A percentile compares a stretch with the other conserved stretches of the same genome.
These are phyloP conservation scores for Ajuga reptans DNA, from an alignment of 305 asterid species.

Conservation along the genomic window DNA sequence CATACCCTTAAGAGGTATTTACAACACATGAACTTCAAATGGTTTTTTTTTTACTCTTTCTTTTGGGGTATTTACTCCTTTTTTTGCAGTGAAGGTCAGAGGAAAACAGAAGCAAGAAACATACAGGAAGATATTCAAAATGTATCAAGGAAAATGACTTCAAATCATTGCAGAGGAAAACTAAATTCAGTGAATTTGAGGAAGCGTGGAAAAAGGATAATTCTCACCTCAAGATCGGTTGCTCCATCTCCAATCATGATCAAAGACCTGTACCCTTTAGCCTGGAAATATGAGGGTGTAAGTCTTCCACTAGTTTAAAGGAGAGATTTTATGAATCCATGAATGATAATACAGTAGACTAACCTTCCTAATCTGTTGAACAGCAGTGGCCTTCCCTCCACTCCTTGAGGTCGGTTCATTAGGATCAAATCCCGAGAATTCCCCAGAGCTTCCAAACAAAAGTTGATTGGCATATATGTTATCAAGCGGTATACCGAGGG, in stretches of 20 bases:
- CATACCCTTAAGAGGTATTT: too few species aligned
- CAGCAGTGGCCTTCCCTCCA: conserved; percentile 90
- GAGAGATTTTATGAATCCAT: background rate
- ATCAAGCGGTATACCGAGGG: conserved; percentile 62
- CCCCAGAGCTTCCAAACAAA: conserved; percentile 63
- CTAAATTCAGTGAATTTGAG: background rate
- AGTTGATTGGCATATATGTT: conserved; percentile 76
- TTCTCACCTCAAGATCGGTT: conserved; percentile 88
- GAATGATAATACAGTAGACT: conserved; percentile 10
- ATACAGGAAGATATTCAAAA: too few species aligned
- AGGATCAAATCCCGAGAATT: conserved; percentile 64
- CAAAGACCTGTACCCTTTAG: conserved; percentile 48
- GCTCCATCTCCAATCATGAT: conserved; percentile 99
- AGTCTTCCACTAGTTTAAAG: background rate
- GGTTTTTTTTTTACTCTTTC: too few species aligned
- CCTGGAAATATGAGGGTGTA: conserved; percentile 34
- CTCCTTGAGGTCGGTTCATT: conserved; percentile 88
- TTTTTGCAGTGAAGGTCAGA: too few species aligned
- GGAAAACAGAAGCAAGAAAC: too few species aligned
- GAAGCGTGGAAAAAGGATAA: background rate
- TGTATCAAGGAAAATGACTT: background rate
- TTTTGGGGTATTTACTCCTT: too few species aligned
- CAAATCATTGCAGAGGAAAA: background rate
- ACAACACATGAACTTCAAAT: too few species aligned
- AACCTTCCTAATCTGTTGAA: conserved; percentile 73